A percentile compares a stretch with the other conserved stretches of the same genome.
Conservation (phyloP, 768 basidiomycete genomes). For the Clitopilus hobsonii region DNA sequence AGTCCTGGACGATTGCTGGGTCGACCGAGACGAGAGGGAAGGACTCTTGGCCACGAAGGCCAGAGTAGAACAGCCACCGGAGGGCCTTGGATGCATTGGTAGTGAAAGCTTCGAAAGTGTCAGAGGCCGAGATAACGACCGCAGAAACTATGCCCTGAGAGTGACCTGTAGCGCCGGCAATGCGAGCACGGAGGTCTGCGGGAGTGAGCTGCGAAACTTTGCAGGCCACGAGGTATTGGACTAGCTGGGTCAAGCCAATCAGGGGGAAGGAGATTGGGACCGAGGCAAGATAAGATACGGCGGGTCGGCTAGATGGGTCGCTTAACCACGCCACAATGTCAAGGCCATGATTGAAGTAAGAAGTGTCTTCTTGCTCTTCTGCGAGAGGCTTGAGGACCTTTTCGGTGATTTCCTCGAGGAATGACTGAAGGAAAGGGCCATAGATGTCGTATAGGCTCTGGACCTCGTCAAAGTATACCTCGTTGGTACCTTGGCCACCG, state of each 20-base stretch:
- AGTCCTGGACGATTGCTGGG: constrained; percentile 81
- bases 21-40: constrained; percentile 93
- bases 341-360: constrained; percentile 78
- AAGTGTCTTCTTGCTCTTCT: constrained; percentile 48
- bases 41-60: constrained; percentile 87
- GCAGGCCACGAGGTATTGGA: constrained; percentile 84
- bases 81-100: constrained; percentile 79
- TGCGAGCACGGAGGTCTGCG: constrained; percentile 68
- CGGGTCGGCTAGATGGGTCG: constrained; percentile 63
- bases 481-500: constrained; percentile 97
- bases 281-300: constrained; percentile 83
- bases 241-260: constrained; percentile 93
- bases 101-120: constrained; percentile 68
- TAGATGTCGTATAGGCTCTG: constrained; percentile 90
- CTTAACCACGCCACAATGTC: constrained; percentile 83
- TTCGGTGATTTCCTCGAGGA: constrained; percentile 59
- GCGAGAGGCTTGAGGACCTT: constrained; percentile 72
- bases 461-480: constrained; percentile 96
- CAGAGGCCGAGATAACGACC: constrained; percentile 80
- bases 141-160: constrained; percentile 97
- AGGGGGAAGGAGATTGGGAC: constrained; percentile 93
- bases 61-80: constrained; percentile 90
- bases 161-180: constrained; percentile 92
- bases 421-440: constrained; percentile 74
- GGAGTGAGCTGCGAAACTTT: constrained; percentile 73